A percentile compares a stretch with the other conserved stretches of the same genome.
Evolutionary conservation across 148 eudicot species (phyloP).

Genomic region (Rhododendron kiyosumense): DNA sequence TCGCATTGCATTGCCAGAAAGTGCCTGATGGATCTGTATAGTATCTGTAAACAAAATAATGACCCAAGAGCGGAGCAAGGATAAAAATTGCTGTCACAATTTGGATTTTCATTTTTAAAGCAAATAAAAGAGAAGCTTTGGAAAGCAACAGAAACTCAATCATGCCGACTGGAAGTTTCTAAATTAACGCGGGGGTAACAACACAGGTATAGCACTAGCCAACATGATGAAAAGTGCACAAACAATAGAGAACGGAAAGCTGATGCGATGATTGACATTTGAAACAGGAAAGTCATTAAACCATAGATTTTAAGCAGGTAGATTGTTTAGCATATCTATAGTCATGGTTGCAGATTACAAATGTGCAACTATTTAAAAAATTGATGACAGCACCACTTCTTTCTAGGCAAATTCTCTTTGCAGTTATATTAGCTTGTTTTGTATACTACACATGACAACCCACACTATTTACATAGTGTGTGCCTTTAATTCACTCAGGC

Average conservation of each 20-base stretch:
- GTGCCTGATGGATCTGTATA: slow-evolving; percentile 62
- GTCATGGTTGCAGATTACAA: not conserved
- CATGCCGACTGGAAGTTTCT: not conserved
- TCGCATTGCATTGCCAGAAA: slow-evolving; percentile 61
- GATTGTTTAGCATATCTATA: not conserved
- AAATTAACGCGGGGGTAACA: not conserved
- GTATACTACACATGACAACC: not conserved
- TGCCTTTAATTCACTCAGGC: not conserved
- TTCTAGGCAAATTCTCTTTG: not conserved
- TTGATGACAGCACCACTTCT: not conserved
- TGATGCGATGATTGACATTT: not conserved
- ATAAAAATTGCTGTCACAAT: not conserved
- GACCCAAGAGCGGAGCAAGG: not conserved
- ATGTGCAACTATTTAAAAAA: not conserved
- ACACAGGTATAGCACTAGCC: not conserved
- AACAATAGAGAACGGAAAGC: no score
- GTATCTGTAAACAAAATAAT: not conserved
- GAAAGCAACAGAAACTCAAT: not conserved
- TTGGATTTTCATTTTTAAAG: not conserved
- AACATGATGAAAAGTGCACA: not conserved
- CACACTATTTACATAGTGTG: not conserved
- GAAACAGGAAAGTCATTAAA: not conserved
- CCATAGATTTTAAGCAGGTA: not conserved
- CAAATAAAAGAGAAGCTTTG: not conserved
- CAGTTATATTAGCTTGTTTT: not conserved